These are phyloP conservation scores for Venturia effusa DNA, from an alignment of 2,329 filamentous ascomycete genomes.

Conservation along the genomic window DNA sequence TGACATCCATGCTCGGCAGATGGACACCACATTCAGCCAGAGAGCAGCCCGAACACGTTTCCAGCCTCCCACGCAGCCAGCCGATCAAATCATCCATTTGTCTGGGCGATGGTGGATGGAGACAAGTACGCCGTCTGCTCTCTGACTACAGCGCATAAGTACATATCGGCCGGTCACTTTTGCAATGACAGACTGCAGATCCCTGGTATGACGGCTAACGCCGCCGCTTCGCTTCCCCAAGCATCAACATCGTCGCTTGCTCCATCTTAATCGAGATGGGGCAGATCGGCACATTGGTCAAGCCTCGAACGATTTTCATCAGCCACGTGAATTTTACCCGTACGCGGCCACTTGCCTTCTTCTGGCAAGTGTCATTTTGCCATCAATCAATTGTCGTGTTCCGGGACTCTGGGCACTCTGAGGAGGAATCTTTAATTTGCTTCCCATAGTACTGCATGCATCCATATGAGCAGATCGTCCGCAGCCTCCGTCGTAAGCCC, in stretches of 20 bases:
- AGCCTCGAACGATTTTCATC: neutral
- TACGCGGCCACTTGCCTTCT: neutral
- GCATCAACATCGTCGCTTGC: constrained; percentile 1
- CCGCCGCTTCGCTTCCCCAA: neutral
- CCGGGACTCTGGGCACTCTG: neutral
- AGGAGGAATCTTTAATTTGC: neutral
- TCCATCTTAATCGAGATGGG: neutral
- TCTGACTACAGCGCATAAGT: neutral
- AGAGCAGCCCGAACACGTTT: neutral
- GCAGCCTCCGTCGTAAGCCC: neutral
- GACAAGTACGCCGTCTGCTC: neutral
- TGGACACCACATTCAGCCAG: neutral
- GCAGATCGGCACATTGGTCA: neutral
- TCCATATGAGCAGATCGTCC: neutral
- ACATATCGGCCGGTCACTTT: neutral
- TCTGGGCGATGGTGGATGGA: neutral
- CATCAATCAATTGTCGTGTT: neutral
- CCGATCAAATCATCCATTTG: neutral
- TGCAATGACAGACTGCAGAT: neutral
- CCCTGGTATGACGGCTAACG: neutral
- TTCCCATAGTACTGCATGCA: neutral
- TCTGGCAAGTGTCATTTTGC: neutral
- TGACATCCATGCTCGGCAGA: neutral
- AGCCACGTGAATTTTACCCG: constrained; percentile 1
- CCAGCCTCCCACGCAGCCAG: neutral